Percentiles rank a stretch among this genome's conserved stretches.
These are phyloP conservation scores for Immersiella caudata DNA, from an alignment of 495 filamentous ascomycete genomes.

Conservation along the genomic window DNA sequence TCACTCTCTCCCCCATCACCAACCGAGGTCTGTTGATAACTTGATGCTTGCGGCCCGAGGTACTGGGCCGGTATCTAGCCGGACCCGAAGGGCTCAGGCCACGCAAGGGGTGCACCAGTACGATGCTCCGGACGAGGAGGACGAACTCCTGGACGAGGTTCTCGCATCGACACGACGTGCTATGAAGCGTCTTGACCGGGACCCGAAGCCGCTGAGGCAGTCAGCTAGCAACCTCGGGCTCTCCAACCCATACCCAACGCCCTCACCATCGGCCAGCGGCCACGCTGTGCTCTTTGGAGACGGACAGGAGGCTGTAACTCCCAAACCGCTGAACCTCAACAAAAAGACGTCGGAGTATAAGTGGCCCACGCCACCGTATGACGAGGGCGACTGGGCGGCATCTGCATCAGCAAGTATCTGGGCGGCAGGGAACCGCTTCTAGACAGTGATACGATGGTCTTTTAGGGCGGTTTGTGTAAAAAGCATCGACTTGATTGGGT, in stretches of 20 bases:
- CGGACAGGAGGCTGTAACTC: conserved; percentile 62
- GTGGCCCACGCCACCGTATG: conserved; percentile 95
- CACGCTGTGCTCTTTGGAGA: conserved; percentile 72
- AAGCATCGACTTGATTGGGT: conserved; percentile 19
- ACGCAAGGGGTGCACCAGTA: conserved; percentile 79
- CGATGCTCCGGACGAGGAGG: conserved; percentile 95
- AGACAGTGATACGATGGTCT: conserved; percentile 21
- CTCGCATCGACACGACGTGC: conserved; percentile 52
- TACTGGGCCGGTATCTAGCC: conserved; percentile 71
- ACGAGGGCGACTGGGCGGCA: conserved; percentile 85
- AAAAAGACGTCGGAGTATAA: conserved; percentile 65
- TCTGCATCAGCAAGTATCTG: conserved; percentile 77
- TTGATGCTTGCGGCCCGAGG: conserved; percentile 55
- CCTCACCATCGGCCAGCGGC: conserved; percentile 83
- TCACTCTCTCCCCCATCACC: conserved; percentile 74
- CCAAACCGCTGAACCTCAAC: conserved; percentile 55
- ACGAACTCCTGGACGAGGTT: conserved; percentile 90
- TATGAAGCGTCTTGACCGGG: conserved; percentile 55
- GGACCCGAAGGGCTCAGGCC: conserved; percentile 80
- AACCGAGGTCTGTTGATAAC: conserved; percentile 67
- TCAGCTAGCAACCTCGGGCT: conserved; percentile 60
- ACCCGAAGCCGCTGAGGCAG: conserved; percentile 55
- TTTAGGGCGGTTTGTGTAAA: conserved; percentile 19
- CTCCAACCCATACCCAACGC: conserved; percentile 88
- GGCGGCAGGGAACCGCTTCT: conserved; percentile 63